These are phyloP conservation scores for Saturnispora hagleri DNA, from an alignment of 805 yeast species.

Conservation along the genomic window DNA sequence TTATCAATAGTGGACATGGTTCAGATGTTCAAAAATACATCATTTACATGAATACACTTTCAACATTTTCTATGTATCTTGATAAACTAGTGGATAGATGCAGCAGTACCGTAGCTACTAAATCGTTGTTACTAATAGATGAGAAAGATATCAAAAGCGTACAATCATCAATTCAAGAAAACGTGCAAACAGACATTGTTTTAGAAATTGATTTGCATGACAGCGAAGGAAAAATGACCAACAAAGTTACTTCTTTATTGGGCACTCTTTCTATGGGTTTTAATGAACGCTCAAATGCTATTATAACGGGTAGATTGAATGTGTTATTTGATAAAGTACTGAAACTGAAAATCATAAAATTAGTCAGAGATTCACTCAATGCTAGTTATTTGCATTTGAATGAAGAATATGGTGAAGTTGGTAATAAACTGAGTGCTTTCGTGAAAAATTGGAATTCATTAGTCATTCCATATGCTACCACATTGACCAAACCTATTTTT, in stretches of 20 bases:
- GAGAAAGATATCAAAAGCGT: conserved; percentile 23
- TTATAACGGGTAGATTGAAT: conserved; percentile 37
- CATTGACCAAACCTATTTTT: conserved; percentile 34
- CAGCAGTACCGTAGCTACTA: conserved; percentile 18
- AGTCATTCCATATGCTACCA: conserved; percentile 49
- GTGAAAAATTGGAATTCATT: conserved; percentile 54
- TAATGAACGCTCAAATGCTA: conserved; percentile 5
- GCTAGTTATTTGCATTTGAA: conserved; percentile 32
- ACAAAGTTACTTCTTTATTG: conserved; percentile 5
- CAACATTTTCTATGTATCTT: conserved; percentile 52
- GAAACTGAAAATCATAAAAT: conserved; percentile 26
- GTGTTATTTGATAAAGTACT: conserved; percentile 32
- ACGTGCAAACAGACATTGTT: conserved; percentile 7
- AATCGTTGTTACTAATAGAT: conserved; percentile 26
- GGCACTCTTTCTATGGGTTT: conserved; percentile 6
- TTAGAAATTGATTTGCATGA: conserved; percentile 17
- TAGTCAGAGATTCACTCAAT: conserved; percentile 30
- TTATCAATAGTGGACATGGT: conserved; percentile 25
- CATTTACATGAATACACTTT: conserved; percentile 63
- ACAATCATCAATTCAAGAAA: conserved; percentile 17
- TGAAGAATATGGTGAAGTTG: conserved; percentile 10
- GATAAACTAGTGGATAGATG: conserved; percentile 41
- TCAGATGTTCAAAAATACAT: conserved; percentile 44
- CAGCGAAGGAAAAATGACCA: conserved; percentile 1
- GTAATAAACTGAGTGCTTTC: conserved; percentile 31